Base-by-base conservation (phyloP, 2,329 filamentous ascomycete species). In the Hypoxylon sp. region DNA sequence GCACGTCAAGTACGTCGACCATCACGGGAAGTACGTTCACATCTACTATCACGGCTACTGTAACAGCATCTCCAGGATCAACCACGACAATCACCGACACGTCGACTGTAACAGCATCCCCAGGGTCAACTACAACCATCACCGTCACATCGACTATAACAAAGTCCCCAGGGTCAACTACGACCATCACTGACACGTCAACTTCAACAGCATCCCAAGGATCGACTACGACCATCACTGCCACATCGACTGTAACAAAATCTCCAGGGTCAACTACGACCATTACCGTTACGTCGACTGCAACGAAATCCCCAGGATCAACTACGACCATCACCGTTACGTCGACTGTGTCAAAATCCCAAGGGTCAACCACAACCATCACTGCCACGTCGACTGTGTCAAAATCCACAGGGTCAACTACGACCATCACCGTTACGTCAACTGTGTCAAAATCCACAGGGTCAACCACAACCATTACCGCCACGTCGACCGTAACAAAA, bases 21-120 rank as follows among this genome's bases (percentile, higher is more conserved):
- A 30, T 6, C 14, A 49, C 49, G 6, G 58, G 58, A 9, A 65
- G 49, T 17, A 61, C 66, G 5, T 53, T 60, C 2, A 65, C 60
- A 30, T 69, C 63, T 13, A 68, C 61, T 2, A 41, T 46, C 17
- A 68, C 61, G 21, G 25, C 25, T 4, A 65, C 56, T n/a, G 28
- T 5, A 38, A 68, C 58, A 21, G 19, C n/a, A 25, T 51, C 46
- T 19, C 25, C 50, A 2, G 34, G 2, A 5, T n/a, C 28, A 25
- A 60, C 50, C 5, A 45, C 28, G 25, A 60, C 55, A 4, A 50
- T 9, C 14, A 64, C 62, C 9, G 38, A 38, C 5, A 65, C 57
- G 0, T 52, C 43, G 4, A 65, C 66, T 43, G 11, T 38, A 9
- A 67, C 60, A 13, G n/a, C n/a, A n/a, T n/a, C n/a, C n/a, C n/a